Evolutionary conservation across 257 asterid genomes (phyloP).

Genomic region (Phtheirospermum japonicum): DNA sequence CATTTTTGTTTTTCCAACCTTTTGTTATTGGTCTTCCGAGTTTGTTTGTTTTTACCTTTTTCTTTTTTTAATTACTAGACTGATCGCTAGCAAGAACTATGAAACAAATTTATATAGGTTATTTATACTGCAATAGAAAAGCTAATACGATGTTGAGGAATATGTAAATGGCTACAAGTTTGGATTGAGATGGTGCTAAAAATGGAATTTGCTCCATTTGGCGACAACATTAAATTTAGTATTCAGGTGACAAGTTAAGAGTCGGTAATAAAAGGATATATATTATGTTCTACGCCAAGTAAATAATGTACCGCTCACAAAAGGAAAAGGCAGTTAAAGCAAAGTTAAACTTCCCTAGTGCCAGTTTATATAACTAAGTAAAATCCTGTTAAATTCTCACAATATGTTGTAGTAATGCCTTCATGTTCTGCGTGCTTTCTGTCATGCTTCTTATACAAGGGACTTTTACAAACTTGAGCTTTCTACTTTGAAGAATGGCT

Average conservation of each 20-base stretch:
- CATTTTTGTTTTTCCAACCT: not conserved
- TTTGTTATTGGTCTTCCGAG: not conserved
- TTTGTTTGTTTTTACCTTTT: not conserved
- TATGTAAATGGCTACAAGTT: not conserved
- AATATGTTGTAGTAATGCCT: not conserved
- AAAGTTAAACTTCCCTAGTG: constrained; percentile 14
- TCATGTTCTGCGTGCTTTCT: constrained; percentile 7
- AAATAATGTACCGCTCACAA: not conserved
- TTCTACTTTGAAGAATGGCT: constrained; percentile 4
- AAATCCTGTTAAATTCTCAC: not conserved
- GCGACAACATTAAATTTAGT: not conserved
- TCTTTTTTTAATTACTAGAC: not conserved
- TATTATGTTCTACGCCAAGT: not conserved
- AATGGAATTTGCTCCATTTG: not conserved
- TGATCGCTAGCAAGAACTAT: not conserved
- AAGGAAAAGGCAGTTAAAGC: constrained; percentile 11
- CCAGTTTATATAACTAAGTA: not conserved
- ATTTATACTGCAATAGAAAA: not conserved
- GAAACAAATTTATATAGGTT: not conserved
- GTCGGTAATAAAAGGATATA: not conserved
- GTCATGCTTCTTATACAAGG: constrained; percentile 16
- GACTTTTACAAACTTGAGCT: constrained; percentile 3
- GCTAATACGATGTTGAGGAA: not conserved
- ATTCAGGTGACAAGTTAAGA: not conserved
- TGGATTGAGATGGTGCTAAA: constrained; percentile 11